Evolutionary conservation across 2,329 filamentous ascomycete genomes (phyloP), one percentile per base, ranked within the genome.

Genomic region (Colletotrichum liaoningense): DNA sequence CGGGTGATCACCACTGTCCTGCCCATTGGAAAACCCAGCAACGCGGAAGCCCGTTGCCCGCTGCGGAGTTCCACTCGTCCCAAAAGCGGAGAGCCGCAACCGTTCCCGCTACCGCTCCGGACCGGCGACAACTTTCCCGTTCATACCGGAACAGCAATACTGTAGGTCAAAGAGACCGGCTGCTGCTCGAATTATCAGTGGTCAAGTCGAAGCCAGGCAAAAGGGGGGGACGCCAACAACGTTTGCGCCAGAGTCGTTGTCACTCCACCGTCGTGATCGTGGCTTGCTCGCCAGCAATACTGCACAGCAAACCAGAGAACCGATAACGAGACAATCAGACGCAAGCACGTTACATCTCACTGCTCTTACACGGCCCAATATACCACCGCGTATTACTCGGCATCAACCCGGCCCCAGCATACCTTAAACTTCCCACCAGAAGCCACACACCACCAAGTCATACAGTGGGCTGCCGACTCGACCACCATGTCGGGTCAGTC

Each of bases 31-130:
- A 72, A 33, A 65, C 46, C 59, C 30, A 35, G 26, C 67, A 22
- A 74, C 62, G 69, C 63, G 64, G 67, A 63, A 71, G 46, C 56
- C 59, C 72, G 74, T 46, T 74, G 73, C 16, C 67, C 74, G 66
- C 57, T 76, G 76, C 30, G 77, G 79, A 30, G 76, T 78, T 74
- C 71, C 71, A 72, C 71, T 30, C 26, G 56, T 67, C 30, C 67
- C 46, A 58, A 72, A 67, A 67, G 68, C 71, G 71, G 71, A 72
- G 71, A 74, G 62, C 56, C 72, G 72, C 68, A 63, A 72, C 57
- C 69, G 63, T 46, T 55, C 35, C 67, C 59, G 30, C 58, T 66
- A 28, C 62, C 67, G 68, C 57, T 28, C 72, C 69, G 72, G 68
- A 60, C 63, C 72, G 68, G 67, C 28, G 28, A 55, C 57, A 22